phyloP scores from a whole-genome alignment of 139 green algal genomes.

The Spirogloea muscicola region DNA sequence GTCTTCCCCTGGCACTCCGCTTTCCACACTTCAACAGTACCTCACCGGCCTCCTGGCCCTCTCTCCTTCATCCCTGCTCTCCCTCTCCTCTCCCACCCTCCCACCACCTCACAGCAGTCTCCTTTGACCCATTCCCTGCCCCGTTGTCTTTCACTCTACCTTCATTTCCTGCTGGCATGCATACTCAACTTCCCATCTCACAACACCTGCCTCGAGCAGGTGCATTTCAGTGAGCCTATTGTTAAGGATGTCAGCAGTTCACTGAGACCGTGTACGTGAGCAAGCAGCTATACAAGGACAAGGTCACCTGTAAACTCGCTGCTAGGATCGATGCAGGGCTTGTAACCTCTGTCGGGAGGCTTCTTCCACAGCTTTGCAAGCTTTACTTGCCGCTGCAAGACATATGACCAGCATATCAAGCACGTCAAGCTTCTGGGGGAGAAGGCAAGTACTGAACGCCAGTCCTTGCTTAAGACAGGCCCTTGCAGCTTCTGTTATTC shows the following conservation, averaged over 20 bases:
- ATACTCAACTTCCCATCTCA: not conserved
- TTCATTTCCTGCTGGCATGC: too few species aligned
- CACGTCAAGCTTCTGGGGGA: too few species aligned
- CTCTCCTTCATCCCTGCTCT: too few species aligned
- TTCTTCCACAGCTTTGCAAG: slow-evolving; percentile 7
- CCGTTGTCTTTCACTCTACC: too few species aligned
- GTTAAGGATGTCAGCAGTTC: not conserved
- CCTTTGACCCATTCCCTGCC: not conserved
- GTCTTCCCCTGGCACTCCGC: not conserved
- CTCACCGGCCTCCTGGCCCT: not conserved
- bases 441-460: too few species aligned
- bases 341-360: not conserved
- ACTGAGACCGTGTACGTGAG: not conserved
- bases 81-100: too few species aligned
- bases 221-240: not conserved
- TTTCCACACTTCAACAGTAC: not conserved
- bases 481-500: too few species aligned
- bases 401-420: too few species aligned
- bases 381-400: too few species aligned
- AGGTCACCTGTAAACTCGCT: slow-evolving; percentile 7
- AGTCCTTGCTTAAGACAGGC: too few species aligned
- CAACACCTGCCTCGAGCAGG: not conserved
- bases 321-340: slow-evolving; percentile 4
- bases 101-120: too few species aligned
- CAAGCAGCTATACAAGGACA: not conserved